Evolutionary conservation across 2,329 filamentous ascomycete species (phyloP).

Genomic region (Chrysoporthe deuterocubensis): DNA sequence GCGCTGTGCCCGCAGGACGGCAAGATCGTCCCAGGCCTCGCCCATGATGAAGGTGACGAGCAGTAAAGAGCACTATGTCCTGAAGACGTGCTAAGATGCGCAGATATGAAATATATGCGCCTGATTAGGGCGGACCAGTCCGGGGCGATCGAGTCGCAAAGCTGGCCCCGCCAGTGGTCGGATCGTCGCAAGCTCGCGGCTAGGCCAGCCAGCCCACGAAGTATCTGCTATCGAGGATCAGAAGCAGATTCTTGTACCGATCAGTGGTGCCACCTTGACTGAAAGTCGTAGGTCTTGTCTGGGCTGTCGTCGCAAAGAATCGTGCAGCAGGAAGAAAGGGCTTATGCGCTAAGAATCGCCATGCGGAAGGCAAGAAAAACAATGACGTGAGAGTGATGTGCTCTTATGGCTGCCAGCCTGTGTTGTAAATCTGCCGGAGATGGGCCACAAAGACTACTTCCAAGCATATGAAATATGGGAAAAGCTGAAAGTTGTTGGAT

Average conservation of each 20-base stretch:
- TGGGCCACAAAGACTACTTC: not conserved
- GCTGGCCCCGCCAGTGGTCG: not conserved
- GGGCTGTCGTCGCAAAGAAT: not conserved
- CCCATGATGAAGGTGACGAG: constrained; percentile 17
- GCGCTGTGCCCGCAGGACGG: constrained; percentile 22
- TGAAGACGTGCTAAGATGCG: not conserved
- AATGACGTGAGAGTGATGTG: not conserved
- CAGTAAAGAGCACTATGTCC: too few relatives aligned
- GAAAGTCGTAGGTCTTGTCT: not conserved
- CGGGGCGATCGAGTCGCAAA: not conserved
- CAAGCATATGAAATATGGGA: not conserved
- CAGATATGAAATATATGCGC: not conserved
- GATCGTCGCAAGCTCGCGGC: not conserved
- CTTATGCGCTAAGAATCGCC: not conserved
- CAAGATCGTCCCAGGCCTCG: constrained; percentile 14
- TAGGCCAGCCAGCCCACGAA: not conserved
- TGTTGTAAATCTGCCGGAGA: not conserved
- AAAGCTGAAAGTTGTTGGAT: not conserved
- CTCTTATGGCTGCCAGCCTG: not conserved
- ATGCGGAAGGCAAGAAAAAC: not conserved
- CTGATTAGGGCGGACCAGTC: not conserved
- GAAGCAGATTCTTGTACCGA: not conserved
- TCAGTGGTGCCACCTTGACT: not conserved
- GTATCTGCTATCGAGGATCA: not conserved
- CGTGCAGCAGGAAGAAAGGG: not conserved